Evolutionary conservation across 306 rosid species (phyloP), one percentile per base, ranked within the genome.

Genomic region (Lathyrus tuberosus): DNA sequence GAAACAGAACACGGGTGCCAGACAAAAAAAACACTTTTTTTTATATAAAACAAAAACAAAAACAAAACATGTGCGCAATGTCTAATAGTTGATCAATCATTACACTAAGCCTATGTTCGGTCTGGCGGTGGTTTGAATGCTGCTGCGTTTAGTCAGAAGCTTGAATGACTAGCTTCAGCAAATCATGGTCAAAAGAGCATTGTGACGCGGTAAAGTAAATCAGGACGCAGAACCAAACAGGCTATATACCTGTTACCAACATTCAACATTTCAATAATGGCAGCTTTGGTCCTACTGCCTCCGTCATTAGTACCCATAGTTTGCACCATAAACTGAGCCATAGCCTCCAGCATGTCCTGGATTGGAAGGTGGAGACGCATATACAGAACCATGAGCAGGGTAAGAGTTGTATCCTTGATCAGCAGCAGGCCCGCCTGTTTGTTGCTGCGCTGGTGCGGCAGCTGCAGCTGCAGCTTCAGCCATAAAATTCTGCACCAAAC

Each of bases 331-430:
- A 61, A 83, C 95, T 13, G 96, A 78, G 64, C 95, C 88, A 71
- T 88, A 94, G 75, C 85, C 89, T 15, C 88, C 94, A 14, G 85
- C 61, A 71, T 83, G 88, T 46, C 84, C 93, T 20, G 82, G 86
- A 63, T 87, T 89, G 75, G 95, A 70, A 13, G 96, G 95, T 11
- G 97, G 97, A 56, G 97, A 91, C 1, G 91, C 74, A 78, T 91
- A 91, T 20, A 93, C 87, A 15, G 97, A 90, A 75, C 80, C 86
- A 65, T 88, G 95, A 66, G 82, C 81, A 15, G 83, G 76, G 64
- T 91, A 91, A 42, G 96, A 76, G 79, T 83, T 91, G 76, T 87
- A 89, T 40, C 95, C 93, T 85, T 87, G 97, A 38, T 89, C 95
- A 37, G 89, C 62, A 10, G 85, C 43, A 12, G 88, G 33, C 8